These are phyloP conservation scores for Panicum virgatum DNA, from an alignment of 202 grass and related monocot species.

Conservation along the genomic window DNA sequence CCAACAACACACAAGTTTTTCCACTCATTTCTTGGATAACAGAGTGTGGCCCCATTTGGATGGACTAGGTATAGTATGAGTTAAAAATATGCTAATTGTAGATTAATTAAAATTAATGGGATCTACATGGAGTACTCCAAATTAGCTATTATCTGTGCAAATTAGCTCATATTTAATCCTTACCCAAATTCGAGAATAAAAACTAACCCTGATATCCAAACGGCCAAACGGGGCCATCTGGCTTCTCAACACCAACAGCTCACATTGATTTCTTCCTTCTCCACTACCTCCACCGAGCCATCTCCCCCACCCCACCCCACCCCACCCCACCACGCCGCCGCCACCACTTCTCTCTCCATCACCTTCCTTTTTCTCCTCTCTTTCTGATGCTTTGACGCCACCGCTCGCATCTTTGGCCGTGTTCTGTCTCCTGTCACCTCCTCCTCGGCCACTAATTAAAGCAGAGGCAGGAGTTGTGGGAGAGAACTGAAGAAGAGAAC, in stretches of 20 bases:
- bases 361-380: slow-evolving; percentile 24
- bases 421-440: background rate
- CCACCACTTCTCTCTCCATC: background rate
- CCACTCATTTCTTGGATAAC: background rate
- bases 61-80: too few relatives aligned
- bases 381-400: slow-evolving; percentile 67
- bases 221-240: slow-evolving; percentile 22
- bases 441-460: slow-evolving; percentile 24
- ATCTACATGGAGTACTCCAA: too few relatives aligned
- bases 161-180: too few relatives aligned
- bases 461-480: slow-evolving; percentile 1
- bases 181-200: too few relatives aligned
- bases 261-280: slow-evolving; percentile 51
- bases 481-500: background rate
- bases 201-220: too few relatives aligned
- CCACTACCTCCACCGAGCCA: slow-evolving; percentile 31
- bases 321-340: slow-evolving; percentile 16
- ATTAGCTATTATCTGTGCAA: too few relatives aligned
- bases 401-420: slow-evolving; percentile 40
- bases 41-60: background rate
- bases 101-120: too few relatives aligned
- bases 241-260: slow-evolving; percentile 55
- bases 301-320: slow-evolving; percentile 26
- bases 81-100: too few relatives aligned
- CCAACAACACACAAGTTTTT: background rate